phyloP scores from a whole-genome alignment of 2,329 filamentous ascomycete genomes.

The Endoconidiophora laricicola region DNA sequence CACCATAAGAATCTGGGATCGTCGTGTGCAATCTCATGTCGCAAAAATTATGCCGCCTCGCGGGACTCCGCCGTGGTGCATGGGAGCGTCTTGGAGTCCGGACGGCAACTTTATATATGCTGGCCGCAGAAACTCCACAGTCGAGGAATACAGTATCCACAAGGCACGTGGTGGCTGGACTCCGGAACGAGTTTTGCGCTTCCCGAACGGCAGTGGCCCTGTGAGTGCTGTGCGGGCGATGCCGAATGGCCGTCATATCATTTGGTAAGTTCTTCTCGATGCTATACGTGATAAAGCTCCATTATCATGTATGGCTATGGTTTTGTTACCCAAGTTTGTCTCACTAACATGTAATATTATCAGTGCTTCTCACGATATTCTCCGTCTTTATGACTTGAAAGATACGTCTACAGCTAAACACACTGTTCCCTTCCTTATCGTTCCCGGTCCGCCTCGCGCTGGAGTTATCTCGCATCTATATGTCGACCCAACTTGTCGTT shows the following conservation, averaged over 20 bases:
- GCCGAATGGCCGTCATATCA: constrained; percentile 79
- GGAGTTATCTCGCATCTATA: constrained; percentile 78
- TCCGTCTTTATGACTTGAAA: constrained; percentile 77
- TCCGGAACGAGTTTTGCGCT: constrained; percentile 65
- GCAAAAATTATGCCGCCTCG: constrained; percentile 60
- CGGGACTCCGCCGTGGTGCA: constrained; percentile 86
- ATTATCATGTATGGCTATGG: neutral
- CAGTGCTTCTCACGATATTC: constrained; percentile 81
- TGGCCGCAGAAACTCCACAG: constrained; percentile 75
- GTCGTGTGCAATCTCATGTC: constrained; percentile 56
- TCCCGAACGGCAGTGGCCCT: constrained; percentile 75
- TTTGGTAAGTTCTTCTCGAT: constrained; percentile 38
- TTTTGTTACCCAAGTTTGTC: neutral
- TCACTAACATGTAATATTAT: neutral
- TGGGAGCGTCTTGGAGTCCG: constrained; percentile 90
- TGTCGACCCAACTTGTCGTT: constrained; percentile 72
- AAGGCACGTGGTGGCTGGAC: constrained; percentile 51
- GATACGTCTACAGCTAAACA: constrained; percentile 49
- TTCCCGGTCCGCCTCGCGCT: constrained; percentile 68
- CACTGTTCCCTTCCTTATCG: constrained; percentile 87
- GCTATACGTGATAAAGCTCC: too few species aligned
- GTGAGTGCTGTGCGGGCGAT: constrained; percentile 80
- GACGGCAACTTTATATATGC: constrained; percentile 93
- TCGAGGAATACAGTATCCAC: constrained; percentile 85
- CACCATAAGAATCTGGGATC: constrained; percentile 83